Conservation (phyloP, 2,329 filamentous ascomycete genomes). For the Alternaria arbusti region DNA sequence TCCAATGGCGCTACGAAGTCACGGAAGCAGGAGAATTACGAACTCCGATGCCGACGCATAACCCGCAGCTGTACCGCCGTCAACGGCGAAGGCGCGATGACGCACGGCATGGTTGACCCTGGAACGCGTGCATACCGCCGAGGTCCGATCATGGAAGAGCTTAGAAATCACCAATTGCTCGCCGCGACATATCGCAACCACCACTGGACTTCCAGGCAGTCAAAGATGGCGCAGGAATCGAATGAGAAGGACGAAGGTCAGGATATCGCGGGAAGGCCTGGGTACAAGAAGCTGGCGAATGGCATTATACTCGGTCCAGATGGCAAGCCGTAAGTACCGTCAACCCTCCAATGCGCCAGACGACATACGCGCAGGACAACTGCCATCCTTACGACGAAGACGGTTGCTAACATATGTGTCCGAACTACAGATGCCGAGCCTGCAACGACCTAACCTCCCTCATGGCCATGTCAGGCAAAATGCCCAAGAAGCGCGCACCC, state of each 20-base stretch:
- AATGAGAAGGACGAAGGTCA: slow-evolving; percentile 33
- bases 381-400: neutral
- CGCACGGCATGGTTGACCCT: slow-evolving; percentile 15
- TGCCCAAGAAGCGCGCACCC: slow-evolving; percentile 40
- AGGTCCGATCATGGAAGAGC: slow-evolving; percentile 17
- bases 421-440: slow-evolving; percentile 66
- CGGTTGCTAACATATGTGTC: neutral
- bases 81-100: neutral
- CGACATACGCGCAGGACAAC: neutral
- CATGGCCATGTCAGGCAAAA: slow-evolving; percentile 59
- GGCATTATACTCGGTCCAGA: slow-evolving; percentile 79
- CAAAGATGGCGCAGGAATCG: slow-evolving; percentile 30
- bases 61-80: neutral
- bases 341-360: slow-evolving; percentile 21
- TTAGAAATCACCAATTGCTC: slow-evolving; percentile 26
- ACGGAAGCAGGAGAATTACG: neutral
- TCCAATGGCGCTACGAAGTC: neutral
- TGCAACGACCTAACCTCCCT: slow-evolving; percentile 70
- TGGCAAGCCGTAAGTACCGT: slow-evolving; percentile 75
- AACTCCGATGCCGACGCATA: neutral
- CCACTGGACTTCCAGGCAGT: neutral
- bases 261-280: slow-evolving; percentile 30
- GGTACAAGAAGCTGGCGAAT: slow-evolving; percentile 66
- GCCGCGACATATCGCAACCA: neutral
- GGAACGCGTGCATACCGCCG: slow-evolving; percentile 12